Evolutionary conservation across 169 alveolate genomes (phyloP).

Genomic region (Plasmodium ovale): DNA sequence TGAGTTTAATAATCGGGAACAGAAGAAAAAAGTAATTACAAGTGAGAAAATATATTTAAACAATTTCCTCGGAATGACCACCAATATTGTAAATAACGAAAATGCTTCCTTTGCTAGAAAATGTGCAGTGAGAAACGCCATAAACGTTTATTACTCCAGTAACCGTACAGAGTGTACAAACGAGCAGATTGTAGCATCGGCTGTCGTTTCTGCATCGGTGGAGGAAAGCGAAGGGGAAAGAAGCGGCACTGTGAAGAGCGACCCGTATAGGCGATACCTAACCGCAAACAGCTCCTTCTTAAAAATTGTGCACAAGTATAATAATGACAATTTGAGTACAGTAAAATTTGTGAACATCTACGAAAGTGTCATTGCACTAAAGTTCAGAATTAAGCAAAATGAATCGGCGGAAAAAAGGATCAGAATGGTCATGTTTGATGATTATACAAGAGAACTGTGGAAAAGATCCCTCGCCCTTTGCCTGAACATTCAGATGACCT

Average conservation of each 20-base stretch:
- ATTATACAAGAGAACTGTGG: constrained; percentile 76
- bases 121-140: constrained; percentile 62
- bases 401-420: constrained; percentile 39
- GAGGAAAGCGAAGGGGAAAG: background rate
- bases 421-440: constrained; percentile 70
- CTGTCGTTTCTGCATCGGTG: constrained; percentile 1
- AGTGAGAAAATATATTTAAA: constrained; percentile 62
- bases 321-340: constrained; percentile 49
- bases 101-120: constrained; percentile 51
- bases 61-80: constrained; percentile 51
- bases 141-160: constrained; percentile 5
- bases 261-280: constrained; percentile 7
- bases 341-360: constrained; percentile 47
- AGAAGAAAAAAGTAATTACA: constrained; percentile 8
- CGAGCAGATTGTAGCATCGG: constrained; percentile 32
- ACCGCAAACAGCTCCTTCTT: constrained; percentile 61
- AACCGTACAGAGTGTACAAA: constrained; percentile 57
- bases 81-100: constrained; percentile 1
- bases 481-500: constrained; percentile 56
- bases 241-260: background rate
- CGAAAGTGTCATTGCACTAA: constrained; percentile 44
- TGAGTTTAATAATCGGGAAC: too few species aligned
- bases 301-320: constrained; percentile 51
- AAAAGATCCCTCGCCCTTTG: constrained; percentile 53
- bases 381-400: constrained; percentile 28